Percentiles rank a stretch among this genome's conserved stretches.
These are phyloP conservation scores for Leccinum subgranulosum DNA, from an alignment of 768 basidiomycete species.

Conservation along the genomic window DNA sequence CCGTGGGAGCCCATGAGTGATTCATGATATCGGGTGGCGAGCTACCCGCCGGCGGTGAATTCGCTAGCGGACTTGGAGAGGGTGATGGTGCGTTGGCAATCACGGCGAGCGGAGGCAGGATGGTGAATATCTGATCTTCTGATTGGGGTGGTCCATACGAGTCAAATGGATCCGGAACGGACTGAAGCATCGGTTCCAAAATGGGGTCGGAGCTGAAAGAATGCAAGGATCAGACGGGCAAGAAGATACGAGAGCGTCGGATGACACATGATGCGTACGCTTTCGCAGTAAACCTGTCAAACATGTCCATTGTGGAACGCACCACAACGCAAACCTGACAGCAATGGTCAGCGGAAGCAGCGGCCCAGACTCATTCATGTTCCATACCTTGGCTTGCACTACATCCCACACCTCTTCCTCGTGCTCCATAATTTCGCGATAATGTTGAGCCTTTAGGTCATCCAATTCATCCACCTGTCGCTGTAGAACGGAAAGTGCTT, in stretches of 20 bases:
- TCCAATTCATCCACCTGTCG: conserved; percentile 91
- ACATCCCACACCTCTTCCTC: conserved; percentile 96
- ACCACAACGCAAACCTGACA: conserved; percentile 73
- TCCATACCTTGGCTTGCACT: conserved; percentile 74
- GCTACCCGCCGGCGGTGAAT: conserved; percentile 38
- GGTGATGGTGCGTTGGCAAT: conserved; percentile 65
- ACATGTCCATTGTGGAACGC: conserved; percentile 88
- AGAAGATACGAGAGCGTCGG: conserved; percentile 2
- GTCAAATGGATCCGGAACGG: conserved; percentile 91
- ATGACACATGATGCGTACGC: conserved; percentile 51
- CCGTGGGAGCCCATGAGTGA: conserved; percentile 50
- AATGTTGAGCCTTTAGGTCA: conserved; percentile 78
- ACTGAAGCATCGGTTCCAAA: conserved; percentile 87
- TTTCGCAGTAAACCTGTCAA: conserved; percentile 83
- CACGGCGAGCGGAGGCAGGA: conserved; percentile 79
- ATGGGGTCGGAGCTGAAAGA: conserved; percentile 72
- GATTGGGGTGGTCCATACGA: conserved; percentile 84
- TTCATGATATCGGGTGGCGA: conserved; percentile 33
- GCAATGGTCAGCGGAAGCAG: conserved; percentile 13
- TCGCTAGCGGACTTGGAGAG: conserved; percentile 56
- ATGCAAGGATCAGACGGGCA: conserved; percentile 9
- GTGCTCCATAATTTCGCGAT: conserved; percentile 85
- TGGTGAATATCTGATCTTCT: conserved; percentile 91
- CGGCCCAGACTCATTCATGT: neutral
- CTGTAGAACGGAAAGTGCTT: conserved; percentile 77